A percentile compares a stretch with the other conserved stretches of the same genome.
phyloP scores from a whole-genome alignment of 225 moss, liverwort and hornwort genomes.

The Pleurozium schreberi region DNA sequence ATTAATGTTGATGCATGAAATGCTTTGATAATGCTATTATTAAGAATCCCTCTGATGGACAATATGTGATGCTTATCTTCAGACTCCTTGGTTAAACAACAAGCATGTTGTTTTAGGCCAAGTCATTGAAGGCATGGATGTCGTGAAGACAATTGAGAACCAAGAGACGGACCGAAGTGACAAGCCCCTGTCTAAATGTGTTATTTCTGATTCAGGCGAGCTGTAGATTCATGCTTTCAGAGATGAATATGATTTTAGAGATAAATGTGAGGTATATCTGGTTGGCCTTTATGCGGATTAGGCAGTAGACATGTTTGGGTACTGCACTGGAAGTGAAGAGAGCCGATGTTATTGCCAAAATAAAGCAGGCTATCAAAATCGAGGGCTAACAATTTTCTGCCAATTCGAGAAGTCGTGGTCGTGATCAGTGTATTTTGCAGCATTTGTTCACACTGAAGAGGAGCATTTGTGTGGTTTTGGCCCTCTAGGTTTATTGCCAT shows the following conservation, averaged over 20 bases:
- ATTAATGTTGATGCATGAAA: not conserved
- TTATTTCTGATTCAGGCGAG: constrained; percentile 71
- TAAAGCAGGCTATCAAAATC: not conserved
- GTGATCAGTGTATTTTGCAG: not conserved
- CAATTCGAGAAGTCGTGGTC: not conserved
- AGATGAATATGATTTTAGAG: not conserved
- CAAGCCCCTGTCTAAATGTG: constrained; percentile 32
- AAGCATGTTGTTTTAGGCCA: constrained; percentile 91
- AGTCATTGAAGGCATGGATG: constrained; percentile 74
- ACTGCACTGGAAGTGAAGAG: not conserved
- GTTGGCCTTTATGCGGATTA: not conserved
- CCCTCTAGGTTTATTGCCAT: not conserved
- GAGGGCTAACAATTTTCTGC: not conserved
- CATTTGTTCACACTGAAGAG: not conserved
- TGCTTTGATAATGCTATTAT: not conserved
- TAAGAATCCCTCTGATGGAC: not conserved
- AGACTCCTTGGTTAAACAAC: constrained; percentile 78
- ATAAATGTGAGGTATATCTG: not conserved
- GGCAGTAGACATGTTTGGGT: not conserved
- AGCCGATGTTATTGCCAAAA: not conserved
- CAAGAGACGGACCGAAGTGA: constrained; percentile 56
- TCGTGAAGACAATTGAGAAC: constrained; percentile 56
- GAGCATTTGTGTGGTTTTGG: not conserved
- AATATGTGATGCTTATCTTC: constrained; percentile 4
- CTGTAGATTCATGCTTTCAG: constrained; percentile 1